These are phyloP conservation scores for Avicennia marina DNA, from an alignment of 257 asterid genomes.

Conservation along the genomic window DNA sequence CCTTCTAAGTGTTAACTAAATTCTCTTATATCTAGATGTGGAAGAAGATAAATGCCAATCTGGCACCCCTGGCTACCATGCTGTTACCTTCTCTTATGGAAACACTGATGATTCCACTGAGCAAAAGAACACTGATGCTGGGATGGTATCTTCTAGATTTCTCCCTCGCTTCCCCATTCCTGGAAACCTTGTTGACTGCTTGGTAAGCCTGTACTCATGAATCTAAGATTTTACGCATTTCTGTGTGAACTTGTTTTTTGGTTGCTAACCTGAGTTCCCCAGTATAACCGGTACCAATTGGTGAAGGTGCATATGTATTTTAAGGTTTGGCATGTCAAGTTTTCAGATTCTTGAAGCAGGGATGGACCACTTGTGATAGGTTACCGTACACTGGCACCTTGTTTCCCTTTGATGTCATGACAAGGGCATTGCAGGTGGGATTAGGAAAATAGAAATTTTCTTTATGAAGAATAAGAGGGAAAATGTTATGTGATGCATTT, in stretches of 20 bases:
- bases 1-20: not conserved
- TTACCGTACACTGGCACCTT: constrained; percentile 88
- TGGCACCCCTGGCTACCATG: constrained; percentile 34
- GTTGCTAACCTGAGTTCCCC: constrained; percentile 41
- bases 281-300: constrained; percentile 48
- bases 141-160: constrained; percentile 47
- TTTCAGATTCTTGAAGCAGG: constrained; percentile 98
- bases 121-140: constrained; percentile 41
- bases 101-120: constrained; percentile 36
- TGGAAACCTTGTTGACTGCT: constrained; percentile 47
- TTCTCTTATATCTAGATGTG: constrained; percentile 33
- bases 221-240: constrained; percentile 16
- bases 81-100: constrained; percentile 76
- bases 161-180: constrained; percentile 73
- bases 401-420: constrained; percentile 84
- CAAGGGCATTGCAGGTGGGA: constrained; percentile 93
- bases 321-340: constrained; percentile 84
- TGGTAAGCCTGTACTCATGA: constrained; percentile 59
- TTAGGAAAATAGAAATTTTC: constrained; percentile 63
- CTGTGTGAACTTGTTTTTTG: constrained; percentile 21
- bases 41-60: constrained; percentile 48
- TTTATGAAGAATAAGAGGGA: constrained; percentile 38
- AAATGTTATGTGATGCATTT: constrained; percentile 28
- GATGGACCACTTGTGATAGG: constrained; percentile 73
- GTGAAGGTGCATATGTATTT: constrained; percentile 46